Evolutionary conservation across 139 green algal species (phyloP), one percentile per base, ranked within the genome.

Genomic region (Chlorella sp.): DNA sequence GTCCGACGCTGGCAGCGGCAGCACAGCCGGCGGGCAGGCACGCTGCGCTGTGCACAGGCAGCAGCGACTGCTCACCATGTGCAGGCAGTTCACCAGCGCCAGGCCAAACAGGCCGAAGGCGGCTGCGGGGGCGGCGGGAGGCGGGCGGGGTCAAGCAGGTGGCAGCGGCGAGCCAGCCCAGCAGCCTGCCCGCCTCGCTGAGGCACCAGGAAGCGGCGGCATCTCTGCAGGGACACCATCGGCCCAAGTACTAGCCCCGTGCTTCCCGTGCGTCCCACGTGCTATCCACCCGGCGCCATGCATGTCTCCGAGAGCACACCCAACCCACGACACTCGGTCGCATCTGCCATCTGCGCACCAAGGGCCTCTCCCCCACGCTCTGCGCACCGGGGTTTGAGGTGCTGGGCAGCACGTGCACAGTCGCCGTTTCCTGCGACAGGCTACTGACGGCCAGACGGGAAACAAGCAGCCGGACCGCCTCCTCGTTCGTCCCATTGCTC

Each of bases 71-170:
- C 77, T 57, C 37, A 82, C 78, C 78, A 84, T 84, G 78, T 84
- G 78, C 40, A 84, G 26, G 14, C 24, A 34, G 40, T 84, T 84
- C 11, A 28, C 39, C 0, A 84, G 26, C 9, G 78, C 78, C 39
- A 84, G 40, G 9, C 78, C 78, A 26, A 84, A 84, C 24, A 84
- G 78, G 78, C 78, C 78, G 39, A 84, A 84, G 39, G 77, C 40
- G 24, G 77, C 77, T 83, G 77, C 77, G 7, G 19, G 77, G 77
- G 73, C n/a, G 73, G n/a, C 36, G 77, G 77, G 77, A 37, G 39
- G 73, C 12, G 32, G 21, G 64, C 64, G 22, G 64, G 64, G 64
- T 71, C 64, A 71, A 71, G 11, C 22, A 28, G 64, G 21, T 5
- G 21, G 64, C 64, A 26, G 64, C 64, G 64, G 64, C 64, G 11